Conservation (phyloP, 352 stramenopile species). For the Phytophthora chlamydospora region DNA sequence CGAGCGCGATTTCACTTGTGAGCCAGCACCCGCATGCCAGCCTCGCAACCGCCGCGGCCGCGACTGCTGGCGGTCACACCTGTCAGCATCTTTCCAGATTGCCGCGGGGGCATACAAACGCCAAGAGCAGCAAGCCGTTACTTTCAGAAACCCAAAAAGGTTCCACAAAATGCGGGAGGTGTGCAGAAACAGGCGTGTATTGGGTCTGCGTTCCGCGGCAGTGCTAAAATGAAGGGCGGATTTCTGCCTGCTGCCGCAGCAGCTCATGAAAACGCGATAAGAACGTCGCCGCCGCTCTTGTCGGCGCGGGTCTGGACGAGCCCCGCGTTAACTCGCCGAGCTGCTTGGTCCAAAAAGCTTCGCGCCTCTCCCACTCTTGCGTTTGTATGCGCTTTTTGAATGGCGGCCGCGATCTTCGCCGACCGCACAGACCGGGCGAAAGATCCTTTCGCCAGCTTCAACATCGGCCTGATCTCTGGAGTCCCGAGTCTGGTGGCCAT, state of each 20-base stretch:
- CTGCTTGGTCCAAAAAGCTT: constrained; percentile 10
- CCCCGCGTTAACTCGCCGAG: neutral
- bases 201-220: no score
- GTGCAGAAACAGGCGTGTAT: constrained; percentile 4
- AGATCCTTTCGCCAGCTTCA: constrained; percentile 24
- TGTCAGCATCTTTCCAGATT: constrained; percentile 35
- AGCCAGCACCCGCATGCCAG: constrained; percentile 6
- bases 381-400: constrained; percentile 9
- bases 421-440: constrained; percentile 7
- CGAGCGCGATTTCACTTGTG: constrained; percentile 34
- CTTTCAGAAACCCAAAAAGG: constrained; percentile 12
- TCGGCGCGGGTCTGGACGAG: neutral
- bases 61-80: constrained; percentile 27
- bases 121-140: constrained; percentile 4
- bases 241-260: no score
- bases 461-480: neutral
- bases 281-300: constrained; percentile 9
- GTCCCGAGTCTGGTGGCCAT: no score
- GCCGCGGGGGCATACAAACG: constrained; percentile 3
- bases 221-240: no score
- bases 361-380: constrained; percentile 8
- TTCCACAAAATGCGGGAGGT: constrained; percentile 5
- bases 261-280: constrained; percentile 20
- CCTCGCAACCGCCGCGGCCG: constrained; percentile 16
- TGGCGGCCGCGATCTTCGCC: constrained; percentile 11